Evolutionary conservation across 73 alveolate genomes (phyloP).

Genomic region (Urostyla sp.): DNA sequence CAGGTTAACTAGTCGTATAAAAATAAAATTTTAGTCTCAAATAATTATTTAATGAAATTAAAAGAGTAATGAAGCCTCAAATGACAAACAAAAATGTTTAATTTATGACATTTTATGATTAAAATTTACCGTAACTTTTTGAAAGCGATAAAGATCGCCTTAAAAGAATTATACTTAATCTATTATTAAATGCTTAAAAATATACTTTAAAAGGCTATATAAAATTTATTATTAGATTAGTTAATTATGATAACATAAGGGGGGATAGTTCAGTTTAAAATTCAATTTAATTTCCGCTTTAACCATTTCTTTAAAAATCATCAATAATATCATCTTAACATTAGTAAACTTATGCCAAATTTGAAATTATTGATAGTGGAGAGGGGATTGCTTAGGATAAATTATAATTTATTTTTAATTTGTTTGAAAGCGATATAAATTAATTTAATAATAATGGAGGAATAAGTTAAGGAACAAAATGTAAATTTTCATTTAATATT

Average conservation of each 20-base stretch:
- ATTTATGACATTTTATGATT: neutral
- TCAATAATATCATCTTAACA: no score
- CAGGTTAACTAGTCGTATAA: conserved; percentile 17
- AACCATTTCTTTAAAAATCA: no score
- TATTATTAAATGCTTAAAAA: conserved; percentile 47
- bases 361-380: conserved; percentile 44
- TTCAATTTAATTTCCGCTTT: no score
- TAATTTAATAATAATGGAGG: no score
- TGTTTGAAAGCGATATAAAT: conserved; percentile 42
- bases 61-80: conserved; percentile 29
- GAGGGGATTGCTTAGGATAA: conserved; percentile 49
- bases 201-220: conserved; percentile 34
- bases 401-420: conserved; percentile 11
- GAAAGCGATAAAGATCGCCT: conserved; percentile 40
- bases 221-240: neutral
- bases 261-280: neutral
- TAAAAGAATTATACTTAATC: conserved; percentile 20
- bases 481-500: neutral
- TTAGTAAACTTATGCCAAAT: conserved; percentile 34
- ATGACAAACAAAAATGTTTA: conserved; percentile 26
- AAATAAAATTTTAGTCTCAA: neutral
- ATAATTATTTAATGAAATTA: conserved; percentile 8
- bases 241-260: no score
- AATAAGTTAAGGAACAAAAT: no score
- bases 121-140: neutral